phyloP scores from a whole-genome alignment of 2,329 filamentous ascomycete genomes.

The Cercospora sp. region DNA sequence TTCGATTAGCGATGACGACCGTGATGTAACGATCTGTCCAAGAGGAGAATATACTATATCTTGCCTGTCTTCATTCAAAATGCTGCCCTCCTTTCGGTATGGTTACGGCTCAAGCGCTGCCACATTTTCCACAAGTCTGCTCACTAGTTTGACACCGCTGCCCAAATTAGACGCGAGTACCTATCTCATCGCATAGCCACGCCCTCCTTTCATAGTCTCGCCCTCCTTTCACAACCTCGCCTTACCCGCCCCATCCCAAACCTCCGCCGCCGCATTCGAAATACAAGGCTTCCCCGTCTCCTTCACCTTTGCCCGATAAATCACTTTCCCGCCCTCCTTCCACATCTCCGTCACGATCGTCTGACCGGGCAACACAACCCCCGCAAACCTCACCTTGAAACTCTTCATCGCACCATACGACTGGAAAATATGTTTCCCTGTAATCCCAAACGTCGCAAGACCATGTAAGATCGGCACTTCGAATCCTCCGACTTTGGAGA shows the following conservation, averaged over 20 bases:
- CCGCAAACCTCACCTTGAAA: conserved; percentile 88
- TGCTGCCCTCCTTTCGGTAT: no score
- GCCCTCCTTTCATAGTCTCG: no score
- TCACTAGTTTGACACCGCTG: no score
- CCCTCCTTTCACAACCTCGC: conserved; percentile 43
- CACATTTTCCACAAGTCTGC: no score
- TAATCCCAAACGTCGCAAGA: conserved; percentile 87
- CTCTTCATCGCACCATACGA: conserved; percentile 81
- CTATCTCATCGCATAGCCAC: no score
- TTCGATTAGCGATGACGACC: no score
- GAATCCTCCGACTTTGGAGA: conserved; percentile 94
- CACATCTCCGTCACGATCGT: conserved; percentile 91
- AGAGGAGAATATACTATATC: no score
- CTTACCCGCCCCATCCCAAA: conserved; percentile 50
- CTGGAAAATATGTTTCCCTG: conserved; percentile 87
- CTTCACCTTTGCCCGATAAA: conserved; percentile 85
- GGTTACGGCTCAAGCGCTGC: no score
- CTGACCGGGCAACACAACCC: conserved; percentile 80
- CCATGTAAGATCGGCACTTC: conserved; percentile 91
- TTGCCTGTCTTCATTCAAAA: no score
- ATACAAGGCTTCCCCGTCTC: conserved; percentile 90
- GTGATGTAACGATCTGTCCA: no score
- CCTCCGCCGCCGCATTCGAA: conserved; percentile 72
- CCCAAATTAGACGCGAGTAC: no score
- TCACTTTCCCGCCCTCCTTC: conserved; percentile 74